Base-by-base conservation (phyloP, 2,329 filamentous ascomycete genomes). In the Pseudocercospora pini-densiflorae region DNA sequence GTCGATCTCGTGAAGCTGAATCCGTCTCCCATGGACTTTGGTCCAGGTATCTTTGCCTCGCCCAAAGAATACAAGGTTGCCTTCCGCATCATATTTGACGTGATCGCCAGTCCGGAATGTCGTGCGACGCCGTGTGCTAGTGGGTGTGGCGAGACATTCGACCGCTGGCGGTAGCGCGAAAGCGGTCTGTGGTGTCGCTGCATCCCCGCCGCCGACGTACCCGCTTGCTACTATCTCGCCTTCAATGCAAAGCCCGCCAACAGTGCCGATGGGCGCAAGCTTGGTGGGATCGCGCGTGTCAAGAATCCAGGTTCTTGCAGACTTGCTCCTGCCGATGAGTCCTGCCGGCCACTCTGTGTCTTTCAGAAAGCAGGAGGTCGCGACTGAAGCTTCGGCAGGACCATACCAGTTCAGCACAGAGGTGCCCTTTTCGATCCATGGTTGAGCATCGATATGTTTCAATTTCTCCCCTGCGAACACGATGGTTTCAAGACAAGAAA, bases 231-330 rank as follows among this genome's bases (percentile, higher is more conserved):
- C 74, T 21, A 79, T 80, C 21, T 80, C 79, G 4, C 83, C 81
- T 68, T 83, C 81, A 1, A 85, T 66, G 0, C 83, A 71, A 59
- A 85, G 68, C 68, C 85, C 83, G 16, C 83, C 83, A 12, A 83
- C 74, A 19, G 78, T 77, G 7, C 84, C 84, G 3, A 84, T 72
- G 0, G 82, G 80, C 1, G 80, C 59, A 2, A 78, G 63, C 10
- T 47, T 55, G 16, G 76, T 63, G 57, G 72, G 69, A 40, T 78
- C 70, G 9, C 71, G 64, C 0, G 70, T 65, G 40, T 76, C 70
- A 8, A 75, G 71, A 24, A 79, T 72, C 77, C 77, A 79, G 64
- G 59, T 71, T 33, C 51, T 59, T 47, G 49, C 66, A 51, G 65
- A 62, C 33, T 63, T 68, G 23, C 68, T 68, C 16, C 33, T 58